These are phyloP conservation scores for Novymonas esmeraldas DNA, from an alignment of 208 protist genomes.

Conservation along the genomic window DNA sequence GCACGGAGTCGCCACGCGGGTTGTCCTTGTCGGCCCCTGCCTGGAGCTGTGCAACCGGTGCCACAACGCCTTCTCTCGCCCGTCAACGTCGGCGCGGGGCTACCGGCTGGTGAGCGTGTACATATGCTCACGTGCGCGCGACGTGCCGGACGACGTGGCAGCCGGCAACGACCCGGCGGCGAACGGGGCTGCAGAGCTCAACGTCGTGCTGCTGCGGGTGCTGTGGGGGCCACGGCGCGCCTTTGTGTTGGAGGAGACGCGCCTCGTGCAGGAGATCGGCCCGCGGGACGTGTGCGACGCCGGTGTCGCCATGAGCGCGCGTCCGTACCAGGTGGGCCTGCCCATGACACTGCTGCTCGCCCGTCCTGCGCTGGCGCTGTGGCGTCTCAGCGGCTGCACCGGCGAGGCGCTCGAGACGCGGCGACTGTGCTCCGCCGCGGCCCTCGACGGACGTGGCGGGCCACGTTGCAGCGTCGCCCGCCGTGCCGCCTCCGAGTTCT, in stretches of 20 bases:
- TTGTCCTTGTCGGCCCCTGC: constrained; percentile 62
- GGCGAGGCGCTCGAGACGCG: constrained; percentile 41
- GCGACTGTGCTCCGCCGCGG: constrained; percentile 30
- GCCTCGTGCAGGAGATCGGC: constrained; percentile 40
- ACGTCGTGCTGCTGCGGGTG: constrained; percentile 44
- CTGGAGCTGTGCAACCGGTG: constrained; percentile 63
- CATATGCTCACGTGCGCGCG: constrained; percentile 42
- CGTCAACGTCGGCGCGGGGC: neutral
- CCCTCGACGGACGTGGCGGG: no score
- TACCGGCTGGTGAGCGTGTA: constrained; percentile 39
- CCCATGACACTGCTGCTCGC: constrained; percentile 43
- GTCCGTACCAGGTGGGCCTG: constrained; percentile 20
- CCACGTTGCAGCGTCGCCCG: constrained; percentile 10
- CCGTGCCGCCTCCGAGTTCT: constrained; percentile 40
- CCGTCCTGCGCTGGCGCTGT: constrained; percentile 50
- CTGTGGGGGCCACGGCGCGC: constrained; percentile 35
- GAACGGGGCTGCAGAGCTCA: constrained; percentile 33
- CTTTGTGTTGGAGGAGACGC: constrained; percentile 38
- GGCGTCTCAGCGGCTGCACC: constrained; percentile 41
- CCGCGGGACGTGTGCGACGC: constrained; percentile 51
- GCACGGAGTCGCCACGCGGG: constrained; percentile 43
- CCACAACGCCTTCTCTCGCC: constrained; percentile 28
- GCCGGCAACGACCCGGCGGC: neutral
- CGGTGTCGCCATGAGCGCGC: constrained; percentile 38
- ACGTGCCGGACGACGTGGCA: constrained; percentile 5